Conservation (phyloP, 805 yeast genomes). For the Suhomyces faveliae region DNA sequence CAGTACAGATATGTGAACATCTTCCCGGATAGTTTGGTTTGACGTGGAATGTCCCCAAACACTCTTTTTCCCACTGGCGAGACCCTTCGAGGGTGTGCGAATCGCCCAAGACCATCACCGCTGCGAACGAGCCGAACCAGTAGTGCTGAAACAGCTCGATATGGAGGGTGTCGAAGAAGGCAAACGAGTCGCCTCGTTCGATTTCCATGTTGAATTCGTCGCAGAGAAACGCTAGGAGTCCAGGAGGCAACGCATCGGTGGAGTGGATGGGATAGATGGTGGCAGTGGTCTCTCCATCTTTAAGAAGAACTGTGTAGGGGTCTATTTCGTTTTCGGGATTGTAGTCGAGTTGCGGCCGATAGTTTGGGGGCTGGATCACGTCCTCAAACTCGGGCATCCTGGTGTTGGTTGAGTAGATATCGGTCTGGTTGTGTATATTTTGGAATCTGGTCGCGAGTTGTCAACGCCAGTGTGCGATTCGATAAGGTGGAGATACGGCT, state of each 20-base stretch:
- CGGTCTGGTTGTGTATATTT: constrained; percentile 8
- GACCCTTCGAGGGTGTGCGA: constrained; percentile 43
- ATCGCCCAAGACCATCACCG: constrained; percentile 78
- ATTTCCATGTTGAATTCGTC: constrained; percentile 95
- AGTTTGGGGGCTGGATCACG: constrained; percentile 47
- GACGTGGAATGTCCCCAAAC: constrained; percentile 82
- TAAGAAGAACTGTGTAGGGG: constrained; percentile 73
- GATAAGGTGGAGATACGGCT: neutral
- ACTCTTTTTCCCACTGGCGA: constrained; percentile 88
- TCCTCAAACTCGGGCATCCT: constrained; percentile 52
- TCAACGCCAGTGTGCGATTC: too few relatives aligned
- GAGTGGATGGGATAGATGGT: constrained; percentile 84
- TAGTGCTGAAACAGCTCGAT: constrained; percentile 74
- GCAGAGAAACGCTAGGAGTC: constrained; percentile 72
- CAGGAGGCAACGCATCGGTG: constrained; percentile 69
- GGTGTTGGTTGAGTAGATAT: constrained; percentile 28
- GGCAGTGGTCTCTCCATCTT: constrained; percentile 90
- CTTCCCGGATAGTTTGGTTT: constrained; percentile 92
- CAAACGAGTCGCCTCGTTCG: constrained; percentile 82
- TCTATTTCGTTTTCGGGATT: constrained; percentile 41
- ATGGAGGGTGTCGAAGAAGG: constrained; percentile 77
- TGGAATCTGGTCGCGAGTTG: too few relatives aligned
- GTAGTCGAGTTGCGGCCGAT: constrained; percentile 42
- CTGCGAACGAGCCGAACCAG: constrained; percentile 89
- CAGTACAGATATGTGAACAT: constrained; percentile 89